Evolutionary conservation across 1,139 yeast species (phyloP).

Genomic region (Yarrowia galli): DNA sequence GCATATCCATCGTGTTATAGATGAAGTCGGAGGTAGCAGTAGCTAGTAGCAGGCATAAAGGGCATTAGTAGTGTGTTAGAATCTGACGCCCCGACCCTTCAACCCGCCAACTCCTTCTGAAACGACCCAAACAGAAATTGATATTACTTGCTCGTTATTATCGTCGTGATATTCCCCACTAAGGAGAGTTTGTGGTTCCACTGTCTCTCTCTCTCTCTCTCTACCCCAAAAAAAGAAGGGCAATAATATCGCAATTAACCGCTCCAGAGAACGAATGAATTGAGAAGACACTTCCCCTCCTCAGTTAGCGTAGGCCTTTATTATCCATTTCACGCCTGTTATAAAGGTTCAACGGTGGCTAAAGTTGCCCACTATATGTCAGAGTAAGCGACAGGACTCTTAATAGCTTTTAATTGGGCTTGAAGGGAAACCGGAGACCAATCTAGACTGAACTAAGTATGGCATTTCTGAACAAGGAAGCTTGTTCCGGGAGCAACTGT

Average conservation of each 20-base stretch:
- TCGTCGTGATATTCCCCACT: neutral
- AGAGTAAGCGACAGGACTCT: neutral
- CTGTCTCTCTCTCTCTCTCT: neutral
- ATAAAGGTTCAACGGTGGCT: constrained; percentile 17
- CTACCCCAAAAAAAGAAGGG: neutral
- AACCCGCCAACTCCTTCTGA: neutral
- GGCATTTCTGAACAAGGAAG: neutral
- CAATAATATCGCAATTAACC: neutral
- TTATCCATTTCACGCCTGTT: neutral
- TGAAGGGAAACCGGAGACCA: neutral
- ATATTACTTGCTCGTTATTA: neutral
- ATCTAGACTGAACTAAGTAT: neutral
- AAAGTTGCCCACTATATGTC: constrained; percentile 21
- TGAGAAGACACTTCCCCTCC: neutral
- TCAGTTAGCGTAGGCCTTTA: neutral
- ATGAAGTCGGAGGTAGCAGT: neutral
- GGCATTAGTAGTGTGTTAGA: neutral
- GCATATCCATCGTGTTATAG: neutral
- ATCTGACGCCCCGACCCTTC: neutral
- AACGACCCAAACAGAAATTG: neutral
- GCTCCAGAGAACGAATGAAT: neutral
- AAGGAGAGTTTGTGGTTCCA: neutral
- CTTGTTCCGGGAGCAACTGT: neutral
- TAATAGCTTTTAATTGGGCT: neutral
- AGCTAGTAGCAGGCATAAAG: neutral